phyloP scores from a whole-genome alignment of 2,329 filamentous ascomycete genomes.

The Fusarium irregulare region DNA sequence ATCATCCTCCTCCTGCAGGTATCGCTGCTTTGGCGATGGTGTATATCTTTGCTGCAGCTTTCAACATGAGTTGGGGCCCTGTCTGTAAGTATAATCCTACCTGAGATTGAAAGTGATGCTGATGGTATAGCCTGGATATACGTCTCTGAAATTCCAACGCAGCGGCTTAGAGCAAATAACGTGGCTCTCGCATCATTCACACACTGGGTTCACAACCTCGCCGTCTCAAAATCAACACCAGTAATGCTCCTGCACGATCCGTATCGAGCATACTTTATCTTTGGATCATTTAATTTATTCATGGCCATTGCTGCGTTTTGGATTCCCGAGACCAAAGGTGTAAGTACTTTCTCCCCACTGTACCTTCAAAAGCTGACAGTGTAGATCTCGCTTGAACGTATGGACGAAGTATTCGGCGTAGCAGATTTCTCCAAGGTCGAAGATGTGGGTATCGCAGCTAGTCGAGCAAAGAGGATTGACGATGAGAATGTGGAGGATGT shows the following conservation, averaged over 20 bases:
- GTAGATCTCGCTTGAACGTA: conserved; percentile 36
- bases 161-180: conserved; percentile 67
- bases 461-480: conserved; percentile 13
- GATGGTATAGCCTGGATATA: conserved; percentile 52
- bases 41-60: conserved; percentile 71
- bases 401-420: conserved; percentile 33
- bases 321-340: conserved; percentile 68
- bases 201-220: conserved; percentile 74
- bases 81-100: conserved; percentile 61
- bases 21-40: conserved; percentile 69
- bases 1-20: conserved; percentile 54
- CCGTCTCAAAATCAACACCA: conserved; percentile 69
- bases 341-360: conserved; percentile 36
- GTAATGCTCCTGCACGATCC: conserved; percentile 64
- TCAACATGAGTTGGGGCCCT: conserved; percentile 72
- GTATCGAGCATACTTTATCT: conserved; percentile 67
- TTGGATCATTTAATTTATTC: conserved; percentile 65
- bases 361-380: background rate
- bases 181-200: conserved; percentile 71
- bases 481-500: conserved; percentile 27
- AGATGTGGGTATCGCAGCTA: conserved; percentile 25
- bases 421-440: conserved; percentile 36
- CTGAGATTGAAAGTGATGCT: too few species aligned
- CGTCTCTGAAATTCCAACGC: conserved; percentile 71
- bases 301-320: conserved; percentile 64